Evolutionary conservation across 2,329 filamentous ascomycete genomes (phyloP), one percentile per base, ranked within the genome.

Genomic region (Diaporthe vaccinii): DNA sequence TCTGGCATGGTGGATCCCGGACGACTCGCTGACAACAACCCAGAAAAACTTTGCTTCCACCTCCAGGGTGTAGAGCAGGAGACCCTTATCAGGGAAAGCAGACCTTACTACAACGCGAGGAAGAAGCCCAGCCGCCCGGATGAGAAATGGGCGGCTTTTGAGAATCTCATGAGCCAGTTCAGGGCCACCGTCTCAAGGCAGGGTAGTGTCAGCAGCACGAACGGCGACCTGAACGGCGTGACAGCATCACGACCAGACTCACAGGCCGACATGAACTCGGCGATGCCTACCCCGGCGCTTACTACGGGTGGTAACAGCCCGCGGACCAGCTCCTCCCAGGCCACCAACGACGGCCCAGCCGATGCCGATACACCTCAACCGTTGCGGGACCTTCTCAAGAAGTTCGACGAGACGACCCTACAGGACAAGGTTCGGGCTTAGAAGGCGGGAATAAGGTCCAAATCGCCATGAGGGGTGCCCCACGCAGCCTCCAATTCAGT

Each of bases 41-140:
- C 81, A 97, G 95, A 98, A 85, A 98, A 96, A 85, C 89, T 98
- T 7, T 87, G 98, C 46, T 87, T 85, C 10, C 86, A 90, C 78
- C 86, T 95, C 4, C 86, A 91, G 55, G 91, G 89, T 3, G 83
- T 84, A 0, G 92, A 95, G 78, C 87, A 88, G 53, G 87, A 89
- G 41, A 82, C 85, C 5, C 89, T 96, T 74, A 86, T 92, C 7
- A 89, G 91, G 70, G 88, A 92, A 74, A 90, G 95, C 83, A 89
- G 89, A 79, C 89, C 90, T 1, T 88, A 93, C 76, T 88, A 95
- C 69, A 84, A 86, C 46, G 84, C 86, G 46, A 83, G 94, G 44
- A 94, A 92, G 84, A 92, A 91, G 81, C 90, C 87, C 77, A 91
- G 89, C 80, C 93, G 93, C 78, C 73, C 75, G n/a, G 75, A 76